These are phyloP conservation scores for Geranium incanum DNA, from an alignment of 441 rosid genomes.

Conservation along the genomic window DNA sequence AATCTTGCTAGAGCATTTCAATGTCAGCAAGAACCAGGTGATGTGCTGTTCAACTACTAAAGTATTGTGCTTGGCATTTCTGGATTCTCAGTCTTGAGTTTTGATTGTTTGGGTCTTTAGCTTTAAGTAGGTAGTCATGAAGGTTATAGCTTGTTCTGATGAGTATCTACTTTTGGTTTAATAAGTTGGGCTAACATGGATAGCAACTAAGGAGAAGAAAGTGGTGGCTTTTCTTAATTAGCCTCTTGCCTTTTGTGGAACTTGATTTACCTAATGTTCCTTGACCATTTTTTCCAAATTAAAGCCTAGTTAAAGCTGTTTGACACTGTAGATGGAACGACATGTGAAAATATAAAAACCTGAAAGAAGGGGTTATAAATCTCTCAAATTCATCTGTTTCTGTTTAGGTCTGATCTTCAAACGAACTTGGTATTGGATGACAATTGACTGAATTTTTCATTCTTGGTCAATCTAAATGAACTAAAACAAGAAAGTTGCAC, in stretches of 20 bases:
- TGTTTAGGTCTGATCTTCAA: neutral
- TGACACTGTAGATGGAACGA: neutral
- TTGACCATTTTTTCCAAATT: neutral
- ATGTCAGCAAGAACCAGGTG: slow-evolving; percentile 40
- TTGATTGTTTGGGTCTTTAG: slow-evolving; percentile 1
- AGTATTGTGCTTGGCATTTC: slow-evolving; percentile 11
- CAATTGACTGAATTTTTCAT: neutral
- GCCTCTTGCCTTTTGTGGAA: neutral
- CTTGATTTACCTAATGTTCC: neutral
- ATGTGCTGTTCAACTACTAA: neutral
- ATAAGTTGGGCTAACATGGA: slow-evolving; percentile 19
- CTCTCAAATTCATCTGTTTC: neutral
- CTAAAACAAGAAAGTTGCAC: neutral
- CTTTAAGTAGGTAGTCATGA: slow-evolving; percentile 11
- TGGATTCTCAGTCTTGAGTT: neutral
- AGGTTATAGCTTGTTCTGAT: slow-evolving; percentile 6
- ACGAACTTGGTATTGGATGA: neutral
- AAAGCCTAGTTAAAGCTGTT: neutral
- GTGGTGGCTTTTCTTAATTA: slow-evolving; percentile 15
- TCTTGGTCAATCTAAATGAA: neutral
- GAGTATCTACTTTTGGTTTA: slow-evolving; percentile 16
- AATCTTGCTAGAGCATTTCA: slow-evolving; percentile 38
- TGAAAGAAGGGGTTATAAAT: neutral
- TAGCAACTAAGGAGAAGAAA: slow-evolving; percentile 9
- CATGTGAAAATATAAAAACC: neutral